Percentiles rank a stretch among this genome's conserved stretches.
Evolutionary conservation across 345 rosid species (phyloP).

Genomic region (Trapa bicornis): DNA sequence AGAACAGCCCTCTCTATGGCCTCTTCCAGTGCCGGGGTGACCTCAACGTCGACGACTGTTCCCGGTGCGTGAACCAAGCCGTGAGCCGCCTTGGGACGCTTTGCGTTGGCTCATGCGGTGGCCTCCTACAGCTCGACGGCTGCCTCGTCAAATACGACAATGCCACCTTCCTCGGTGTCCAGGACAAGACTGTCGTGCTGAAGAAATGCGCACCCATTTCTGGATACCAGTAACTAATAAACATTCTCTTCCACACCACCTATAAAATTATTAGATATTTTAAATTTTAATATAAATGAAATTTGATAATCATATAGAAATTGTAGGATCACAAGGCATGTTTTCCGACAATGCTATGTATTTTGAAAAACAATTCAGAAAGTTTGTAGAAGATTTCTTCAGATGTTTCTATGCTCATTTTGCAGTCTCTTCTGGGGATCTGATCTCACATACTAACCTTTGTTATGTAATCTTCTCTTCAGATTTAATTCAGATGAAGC

Average conservation of each 20-base stretch:
- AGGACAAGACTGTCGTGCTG: conserved; percentile 57
- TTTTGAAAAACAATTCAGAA: too few species aligned
- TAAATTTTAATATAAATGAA: too few species aligned
- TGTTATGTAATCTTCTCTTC: too few species aligned
- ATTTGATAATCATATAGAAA: too few species aligned
- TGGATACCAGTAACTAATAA: conserved; percentile 1
- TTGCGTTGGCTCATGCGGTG: conserved; percentile 49
- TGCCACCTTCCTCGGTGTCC: conserved; percentile 49
- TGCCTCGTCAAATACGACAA: conserved; percentile 72
- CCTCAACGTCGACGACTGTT: conserved; percentile 48
- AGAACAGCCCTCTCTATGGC: conserved; percentile 40
- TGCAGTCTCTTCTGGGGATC: too few species aligned
- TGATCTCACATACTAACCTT: too few species aligned
- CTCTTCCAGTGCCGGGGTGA: conserved; percentile 86
- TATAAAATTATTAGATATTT: too few species aligned
- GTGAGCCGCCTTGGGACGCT: conserved; percentile 41
- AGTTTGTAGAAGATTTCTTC: too few species aligned
- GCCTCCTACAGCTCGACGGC: conserved; percentile 56
- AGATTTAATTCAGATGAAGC: conserved; percentile 28
- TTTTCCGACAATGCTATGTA: too few species aligned
- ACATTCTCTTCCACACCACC: too few species aligned
- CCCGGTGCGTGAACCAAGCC: conserved; percentile 58
- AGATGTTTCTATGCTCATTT: too few species aligned
- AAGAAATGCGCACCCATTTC: conserved; percentile 45
- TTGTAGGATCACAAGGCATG: too few species aligned